Percentiles rank a stretch among this genome's conserved stretches.
Conservation (phyloP, 2,329 filamentous ascomycete genomes). For the Cladosporium phlei region DNA sequence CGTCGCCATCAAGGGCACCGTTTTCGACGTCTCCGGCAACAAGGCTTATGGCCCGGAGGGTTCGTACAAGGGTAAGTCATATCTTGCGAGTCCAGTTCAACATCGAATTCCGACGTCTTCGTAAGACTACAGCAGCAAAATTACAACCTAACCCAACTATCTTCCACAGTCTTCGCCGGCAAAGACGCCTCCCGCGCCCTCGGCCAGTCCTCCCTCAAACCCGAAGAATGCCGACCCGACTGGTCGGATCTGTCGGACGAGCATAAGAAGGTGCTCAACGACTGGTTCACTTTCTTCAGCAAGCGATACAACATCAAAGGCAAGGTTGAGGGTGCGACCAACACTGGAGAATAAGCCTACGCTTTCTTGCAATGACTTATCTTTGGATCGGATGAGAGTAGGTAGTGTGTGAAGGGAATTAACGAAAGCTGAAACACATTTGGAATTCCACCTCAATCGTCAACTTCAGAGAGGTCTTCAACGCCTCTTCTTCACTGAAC, state of each 20-base stretch:
- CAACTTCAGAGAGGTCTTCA: too few relatives aligned
- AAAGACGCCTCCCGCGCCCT: constrained; percentile 94
- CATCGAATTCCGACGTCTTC: not conserved
- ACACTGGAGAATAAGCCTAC: too few relatives aligned
- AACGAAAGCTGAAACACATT: too few relatives aligned
- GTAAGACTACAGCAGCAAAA: too few relatives aligned
- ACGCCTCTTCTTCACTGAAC: too few relatives aligned
- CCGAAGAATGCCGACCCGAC: constrained; percentile 74
- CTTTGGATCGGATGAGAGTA: too few relatives aligned
- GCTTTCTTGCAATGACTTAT: too few relatives aligned
- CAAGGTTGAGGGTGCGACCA: constrained; percentile 34
- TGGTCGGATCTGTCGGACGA: constrained; percentile 81
- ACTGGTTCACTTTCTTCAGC: constrained; percentile 95
- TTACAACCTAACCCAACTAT: not conserved
- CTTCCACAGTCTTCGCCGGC: constrained; percentile 76
- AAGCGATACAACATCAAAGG: constrained; percentile 94
- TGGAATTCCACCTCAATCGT: too few relatives aligned
- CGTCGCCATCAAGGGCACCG: constrained; percentile 69
- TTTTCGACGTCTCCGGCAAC: constrained; percentile 93
- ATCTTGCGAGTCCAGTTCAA: not conserved
- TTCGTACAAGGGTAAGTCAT: constrained; percentile 70
- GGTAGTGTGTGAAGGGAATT: too few relatives aligned
- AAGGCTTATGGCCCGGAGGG: constrained; percentile 77
- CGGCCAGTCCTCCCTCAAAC: constrained; percentile 77
- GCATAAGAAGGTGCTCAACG: constrained; percentile 76